Percentiles rank a stretch among this genome's conserved stretches.
These are phyloP conservation scores for Magnolia officinalis DNA, from an alignment of 164 flowering plant species.

Conservation along the genomic window DNA sequence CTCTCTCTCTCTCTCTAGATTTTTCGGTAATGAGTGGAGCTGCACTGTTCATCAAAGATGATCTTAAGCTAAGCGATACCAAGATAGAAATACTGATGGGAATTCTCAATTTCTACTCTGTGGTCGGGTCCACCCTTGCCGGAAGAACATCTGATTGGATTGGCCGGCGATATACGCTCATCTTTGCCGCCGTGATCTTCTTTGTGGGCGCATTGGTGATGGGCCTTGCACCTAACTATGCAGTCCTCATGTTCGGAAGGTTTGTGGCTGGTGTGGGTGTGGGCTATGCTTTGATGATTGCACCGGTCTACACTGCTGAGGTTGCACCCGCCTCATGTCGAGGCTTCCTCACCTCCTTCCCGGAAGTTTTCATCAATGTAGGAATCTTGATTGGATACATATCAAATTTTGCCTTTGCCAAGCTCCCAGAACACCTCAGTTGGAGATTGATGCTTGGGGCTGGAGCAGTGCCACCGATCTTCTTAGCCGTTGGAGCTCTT, in stretches of 20 bases:
- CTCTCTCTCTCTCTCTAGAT: not conserved
- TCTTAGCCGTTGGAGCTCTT: slow-evolving; percentile 41
- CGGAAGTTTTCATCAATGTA: slow-evolving; percentile 37
- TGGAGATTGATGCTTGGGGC: slow-evolving; percentile 81
- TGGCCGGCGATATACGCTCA: slow-evolving; percentile 33
- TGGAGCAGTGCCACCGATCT: slow-evolving; percentile 59
- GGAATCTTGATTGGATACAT: slow-evolving; percentile 56
- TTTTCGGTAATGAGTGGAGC: slow-evolving; percentile 36
- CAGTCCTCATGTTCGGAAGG: slow-evolving; percentile 34
- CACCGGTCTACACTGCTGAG: slow-evolving; percentile 40
- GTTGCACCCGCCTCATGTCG: slow-evolving; percentile 28
- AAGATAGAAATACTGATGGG: slow-evolving; percentile 29
- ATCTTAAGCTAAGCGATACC: slow-evolving; percentile 24
- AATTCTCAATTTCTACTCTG: slow-evolving; percentile 24
- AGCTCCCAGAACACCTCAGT: slow-evolving; percentile 33
- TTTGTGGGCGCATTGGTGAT: slow-evolving; percentile 32
- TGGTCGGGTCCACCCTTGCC: slow-evolving; percentile 27
- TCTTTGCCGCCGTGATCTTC: slow-evolving; percentile 30
- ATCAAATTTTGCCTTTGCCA: slow-evolving; percentile 60
- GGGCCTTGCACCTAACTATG: slow-evolving; percentile 29
- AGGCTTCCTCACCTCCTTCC: slow-evolving; percentile 36
- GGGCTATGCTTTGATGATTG: slow-evolving; percentile 37
- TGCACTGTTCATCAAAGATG: slow-evolving; percentile 24
- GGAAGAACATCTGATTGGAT: slow-evolving; percentile 36
- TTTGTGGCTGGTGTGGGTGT: slow-evolving; percentile 38